Evolutionary conservation across 495 filamentous ascomycete species (phyloP), one percentile per base, ranked within the genome.

Genomic region (Neurospora sp.): DNA sequence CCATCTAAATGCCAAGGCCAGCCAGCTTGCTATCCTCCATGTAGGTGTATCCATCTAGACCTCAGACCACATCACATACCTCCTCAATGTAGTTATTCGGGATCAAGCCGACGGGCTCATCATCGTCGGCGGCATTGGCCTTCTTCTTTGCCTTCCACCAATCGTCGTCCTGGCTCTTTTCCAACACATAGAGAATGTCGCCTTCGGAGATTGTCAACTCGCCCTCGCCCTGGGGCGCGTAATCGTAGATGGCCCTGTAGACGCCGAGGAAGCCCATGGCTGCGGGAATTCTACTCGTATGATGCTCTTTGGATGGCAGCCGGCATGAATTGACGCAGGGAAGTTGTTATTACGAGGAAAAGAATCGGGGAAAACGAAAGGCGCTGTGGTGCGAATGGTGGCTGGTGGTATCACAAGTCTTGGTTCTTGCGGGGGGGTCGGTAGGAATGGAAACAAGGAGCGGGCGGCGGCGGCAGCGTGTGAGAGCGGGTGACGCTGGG

Each of bases 61-160:
- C 22, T 14, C 2, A 37, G 42, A 12, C 38, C 22, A 44, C 5
- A 40, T 9, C 0, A 80, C 93, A 85, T 87, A 98, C 95, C 91
- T 98, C 92, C 85, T 97, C 89, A 59, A 98, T 87, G 81, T 99
- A 99, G 81, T 98, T 99, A 77, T 91, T 95, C 38, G 96, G 95
- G 68, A 98, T 91, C 82, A 99, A 82, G 73, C 96, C 96, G 75
- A 94, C 89, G 5, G 96, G 96, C 81, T 99, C 96, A 70, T 98
- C 96, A 40, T 98, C 94, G 71, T 97, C 96, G 31, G 96, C 93
- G 53, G 82, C 88, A n/a, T 88, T 88, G 40, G 92, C 93, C 88
- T 94, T 97, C 88, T 97, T 98, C 87, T 98, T 98, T 22, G 92
- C 94, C 22, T 61, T 97, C 95, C 95, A 98, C 95, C 95, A 98